Percentiles rank a stretch among this genome's conserved stretches.
These are phyloP conservation scores for Rhododendron mucronatum DNA, from an alignment of 148 eudicot genomes.

Conservation along the genomic window DNA sequence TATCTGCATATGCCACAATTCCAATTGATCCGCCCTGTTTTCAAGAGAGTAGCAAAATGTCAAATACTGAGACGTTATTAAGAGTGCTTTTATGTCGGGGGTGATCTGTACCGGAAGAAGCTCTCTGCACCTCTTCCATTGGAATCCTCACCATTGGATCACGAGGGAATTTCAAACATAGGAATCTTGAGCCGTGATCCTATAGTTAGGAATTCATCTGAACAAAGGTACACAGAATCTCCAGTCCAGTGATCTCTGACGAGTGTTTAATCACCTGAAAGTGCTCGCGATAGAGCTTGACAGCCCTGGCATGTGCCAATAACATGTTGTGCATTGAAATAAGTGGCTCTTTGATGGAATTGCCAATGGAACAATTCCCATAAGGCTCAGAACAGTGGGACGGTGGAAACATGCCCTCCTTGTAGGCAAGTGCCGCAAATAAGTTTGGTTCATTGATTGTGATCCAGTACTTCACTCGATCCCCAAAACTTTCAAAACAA, in stretches of 20 bases:
- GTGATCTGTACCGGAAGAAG: too few species aligned
- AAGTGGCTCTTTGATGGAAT: slow-evolving; percentile 64
- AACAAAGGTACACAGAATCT: too few species aligned
- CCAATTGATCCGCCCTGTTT: slow-evolving; percentile 49
- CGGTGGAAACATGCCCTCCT: slow-evolving; percentile 55
- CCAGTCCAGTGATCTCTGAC: too few species aligned
- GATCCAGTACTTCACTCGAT: slow-evolving; percentile 70
- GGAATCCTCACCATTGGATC: too few species aligned
- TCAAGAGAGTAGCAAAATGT: too few species aligned
- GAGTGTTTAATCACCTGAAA: slow-evolving; percentile 32
- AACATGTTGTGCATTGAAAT: slow-evolving; percentile 59
- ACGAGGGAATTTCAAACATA: too few species aligned
- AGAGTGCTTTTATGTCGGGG: too few species aligned
- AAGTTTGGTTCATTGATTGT: slow-evolving; percentile 84
- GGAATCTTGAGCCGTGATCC: too few species aligned
- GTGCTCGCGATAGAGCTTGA: slow-evolving; percentile 39
- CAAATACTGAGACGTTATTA: too few species aligned
- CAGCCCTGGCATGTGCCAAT: slow-evolving; percentile 66
- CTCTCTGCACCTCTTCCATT: too few species aligned
- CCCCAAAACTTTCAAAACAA: slow-evolving; percentile 68
- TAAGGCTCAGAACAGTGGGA: slow-evolving; percentile 57
- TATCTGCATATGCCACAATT: slow-evolving; percentile 31
- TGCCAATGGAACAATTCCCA: slow-evolving; percentile 46
- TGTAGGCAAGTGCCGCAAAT: slow-evolving; percentile 30
- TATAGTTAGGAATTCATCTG: background rate